Evolutionary conservation across 805 yeast genomes (phyloP).

Genomic region (Ascoidea rubescens): DNA sequence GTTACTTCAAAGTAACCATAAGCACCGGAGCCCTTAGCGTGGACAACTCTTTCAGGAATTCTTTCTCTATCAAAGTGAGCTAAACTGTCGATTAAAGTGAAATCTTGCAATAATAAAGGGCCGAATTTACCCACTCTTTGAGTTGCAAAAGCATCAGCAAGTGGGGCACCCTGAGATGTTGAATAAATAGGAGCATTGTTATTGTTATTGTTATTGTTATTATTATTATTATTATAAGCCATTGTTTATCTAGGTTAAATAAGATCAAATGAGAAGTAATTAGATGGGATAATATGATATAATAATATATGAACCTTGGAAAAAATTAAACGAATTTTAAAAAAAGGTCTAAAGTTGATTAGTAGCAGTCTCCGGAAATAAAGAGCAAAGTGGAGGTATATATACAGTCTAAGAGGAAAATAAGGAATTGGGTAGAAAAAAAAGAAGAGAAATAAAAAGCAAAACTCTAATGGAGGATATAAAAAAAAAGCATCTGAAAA

Average conservation of each 20-base stretch:
- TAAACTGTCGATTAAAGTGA: constrained; percentile 62
- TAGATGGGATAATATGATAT: not conserved
- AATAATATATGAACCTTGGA: not conserved
- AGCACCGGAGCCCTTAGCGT: constrained; percentile 90
- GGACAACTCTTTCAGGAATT: constrained; percentile 87
- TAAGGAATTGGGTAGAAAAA: too few relatives aligned
- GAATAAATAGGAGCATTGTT: not conserved
- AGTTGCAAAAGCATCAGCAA: constrained; percentile 61
- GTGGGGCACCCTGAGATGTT: constrained; percentile 66
- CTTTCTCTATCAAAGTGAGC: constrained; percentile 87
- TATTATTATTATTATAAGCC: not conserved
- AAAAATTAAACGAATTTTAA: not conserved
- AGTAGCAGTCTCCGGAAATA: not conserved
- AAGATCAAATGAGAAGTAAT: not conserved
- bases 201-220: not conserved
- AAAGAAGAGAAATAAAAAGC: too few relatives aligned
- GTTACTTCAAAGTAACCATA: constrained; percentile 79
- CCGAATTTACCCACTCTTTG: constrained; percentile 68
- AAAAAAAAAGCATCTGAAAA: too few relatives aligned
- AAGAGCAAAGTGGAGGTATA: not conserved
- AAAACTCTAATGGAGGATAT: too few relatives aligned
- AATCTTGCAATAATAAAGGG: constrained; percentile 71
- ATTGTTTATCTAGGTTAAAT: constrained; percentile 4
- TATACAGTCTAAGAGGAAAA: too few relatives aligned
- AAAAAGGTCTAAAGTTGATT: not conserved